Conservation (phyloP, 2,329 filamentous ascomycete genomes). For the Magnaporthiopsis incrustans region DNA sequence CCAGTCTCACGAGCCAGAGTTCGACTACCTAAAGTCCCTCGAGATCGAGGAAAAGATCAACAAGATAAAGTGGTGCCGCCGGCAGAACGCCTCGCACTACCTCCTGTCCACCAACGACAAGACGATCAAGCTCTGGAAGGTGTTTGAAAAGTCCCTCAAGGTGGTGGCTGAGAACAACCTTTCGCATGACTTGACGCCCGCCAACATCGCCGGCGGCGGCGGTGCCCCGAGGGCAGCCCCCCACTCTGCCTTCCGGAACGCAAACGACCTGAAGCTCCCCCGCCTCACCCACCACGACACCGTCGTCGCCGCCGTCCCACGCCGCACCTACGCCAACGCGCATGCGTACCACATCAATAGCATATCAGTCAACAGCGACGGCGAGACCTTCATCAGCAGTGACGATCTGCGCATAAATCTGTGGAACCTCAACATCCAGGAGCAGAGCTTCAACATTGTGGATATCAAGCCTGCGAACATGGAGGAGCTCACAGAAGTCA, state of each 20-base stretch:
- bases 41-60: conserved; percentile 99
- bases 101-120: conserved; percentile 98
- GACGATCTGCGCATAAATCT: conserved; percentile 96
- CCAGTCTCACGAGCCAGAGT: conserved; percentile 98
- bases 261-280: conserved; percentile 82
- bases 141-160: conserved; percentile 98
- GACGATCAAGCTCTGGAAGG: conserved; percentile 99
- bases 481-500: conserved; percentile 98
- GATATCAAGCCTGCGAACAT: conserved; percentile 99
- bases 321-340: conserved; percentile 94
- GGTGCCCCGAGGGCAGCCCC: conserved; percentile 67
- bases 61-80: conserved; percentile 99
- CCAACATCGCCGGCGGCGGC: conserved; percentile 63
- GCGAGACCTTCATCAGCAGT: conserved; percentile 98
- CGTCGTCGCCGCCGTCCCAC: conserved; percentile 90
- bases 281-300: conserved; percentile 97
- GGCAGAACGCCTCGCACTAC: conserved; percentile 97
- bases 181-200: conserved; percentile 84
- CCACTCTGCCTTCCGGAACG: conserved; percentile 67
- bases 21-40: conserved; percentile 97
- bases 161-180: conserved; percentile 99
- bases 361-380: conserved; percentile 99
- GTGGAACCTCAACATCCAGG: conserved; percentile 98
- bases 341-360: conserved; percentile 99
- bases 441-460: conserved; percentile 99